A percentile compares a stretch with the other conserved stretches of the same genome.
These are phyloP conservation scores for Allium fistulosum DNA, from an alignment of 106 monocot genomes.

Conservation along the genomic window DNA sequence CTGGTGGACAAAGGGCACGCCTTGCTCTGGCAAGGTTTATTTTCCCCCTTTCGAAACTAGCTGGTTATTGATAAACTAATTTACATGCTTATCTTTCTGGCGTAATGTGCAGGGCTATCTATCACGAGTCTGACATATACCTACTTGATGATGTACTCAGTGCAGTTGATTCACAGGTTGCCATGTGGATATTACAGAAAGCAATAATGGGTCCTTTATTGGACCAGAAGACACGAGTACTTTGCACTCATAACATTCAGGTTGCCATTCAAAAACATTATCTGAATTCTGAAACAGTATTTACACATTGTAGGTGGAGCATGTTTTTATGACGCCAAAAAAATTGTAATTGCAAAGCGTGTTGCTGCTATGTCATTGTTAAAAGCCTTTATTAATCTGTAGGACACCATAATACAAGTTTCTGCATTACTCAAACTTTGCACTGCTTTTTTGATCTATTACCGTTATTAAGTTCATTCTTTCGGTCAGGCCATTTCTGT, in stretches of 20 bases:
- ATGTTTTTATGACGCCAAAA: too few relatives aligned
- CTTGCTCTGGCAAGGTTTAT: conserved; percentile 82
- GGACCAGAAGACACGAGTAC: conserved; percentile 64
- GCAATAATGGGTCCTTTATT: conserved; percentile 63
- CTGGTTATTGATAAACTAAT: not conserved
- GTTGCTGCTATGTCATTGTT: too few relatives aligned
- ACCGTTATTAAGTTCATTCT: too few relatives aligned
- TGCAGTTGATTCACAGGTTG: conserved; percentile 98
- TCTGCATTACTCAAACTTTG: too few relatives aligned
- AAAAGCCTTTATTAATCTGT: too few relatives aligned
- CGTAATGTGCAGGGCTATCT: conserved; percentile 69
- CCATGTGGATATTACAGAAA: conserved; percentile 69
- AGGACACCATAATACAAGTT: too few relatives aligned
- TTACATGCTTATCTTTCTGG: not conserved
- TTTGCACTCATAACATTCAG: conserved; percentile 93
- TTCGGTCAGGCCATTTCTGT: conserved; percentile 70
- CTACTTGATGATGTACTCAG: conserved; percentile 95
- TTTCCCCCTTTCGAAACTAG: not conserved
- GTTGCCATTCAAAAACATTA: conserved; percentile 22
- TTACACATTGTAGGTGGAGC: too few relatives aligned
- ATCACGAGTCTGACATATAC: conserved; percentile 71
- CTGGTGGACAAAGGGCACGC: conserved; percentile 91
- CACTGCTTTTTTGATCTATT: too few relatives aligned
- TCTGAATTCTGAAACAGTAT: too few relatives aligned
- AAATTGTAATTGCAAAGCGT: too few relatives aligned